phyloP scores from a whole-genome alignment of 2,329 filamentous ascomycete genomes.

The Trichoderma koningii region DNA sequence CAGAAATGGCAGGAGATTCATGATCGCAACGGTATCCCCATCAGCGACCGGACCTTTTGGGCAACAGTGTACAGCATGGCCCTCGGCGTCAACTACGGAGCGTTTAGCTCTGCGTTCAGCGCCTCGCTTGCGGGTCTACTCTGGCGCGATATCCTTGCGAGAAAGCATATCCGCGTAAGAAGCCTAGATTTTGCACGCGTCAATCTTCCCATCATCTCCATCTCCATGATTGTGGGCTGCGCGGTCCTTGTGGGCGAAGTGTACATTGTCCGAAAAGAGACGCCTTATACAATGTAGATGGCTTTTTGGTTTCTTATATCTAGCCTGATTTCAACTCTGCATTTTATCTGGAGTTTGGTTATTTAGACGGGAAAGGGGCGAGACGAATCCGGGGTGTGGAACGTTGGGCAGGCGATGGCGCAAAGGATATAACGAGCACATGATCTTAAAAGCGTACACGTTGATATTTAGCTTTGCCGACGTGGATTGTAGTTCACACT shows the following conservation, averaged over 20 bases:
- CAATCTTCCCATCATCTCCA: slow-evolving; percentile 70
- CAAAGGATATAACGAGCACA: too few species aligned
- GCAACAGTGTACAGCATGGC: slow-evolving; percentile 75
- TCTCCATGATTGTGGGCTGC: slow-evolving; percentile 66
- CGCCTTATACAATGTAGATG: slow-evolving; percentile 7
- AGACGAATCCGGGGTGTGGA: too few species aligned
- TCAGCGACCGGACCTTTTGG: slow-evolving; percentile 69
- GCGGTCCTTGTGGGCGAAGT: slow-evolving; percentile 64
- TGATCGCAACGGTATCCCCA: slow-evolving; percentile 45
- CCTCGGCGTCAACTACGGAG: slow-evolving; percentile 72
- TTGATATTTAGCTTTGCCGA: too few species aligned
- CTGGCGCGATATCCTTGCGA: slow-evolving; percentile 69
- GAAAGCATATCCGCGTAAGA: slow-evolving; percentile 68
- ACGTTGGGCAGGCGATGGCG: too few species aligned
- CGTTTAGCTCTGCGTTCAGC: slow-evolving; percentile 72
- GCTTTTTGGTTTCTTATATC: background rate
- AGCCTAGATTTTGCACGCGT: slow-evolving; percentile 66
- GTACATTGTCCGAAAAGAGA: slow-evolving; percentile 50
- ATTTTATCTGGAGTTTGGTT: background rate
- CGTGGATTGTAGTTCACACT: too few species aligned
- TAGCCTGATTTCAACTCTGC: background rate
- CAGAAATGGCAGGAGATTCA: slow-evolving; percentile 69
- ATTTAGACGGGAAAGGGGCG: too few species aligned
- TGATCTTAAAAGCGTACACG: too few species aligned
- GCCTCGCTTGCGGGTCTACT: slow-evolving; percentile 71